phyloP scores from a whole-genome alignment of 164 flowering plant genomes.

The Umbilicus rupestris region DNA sequence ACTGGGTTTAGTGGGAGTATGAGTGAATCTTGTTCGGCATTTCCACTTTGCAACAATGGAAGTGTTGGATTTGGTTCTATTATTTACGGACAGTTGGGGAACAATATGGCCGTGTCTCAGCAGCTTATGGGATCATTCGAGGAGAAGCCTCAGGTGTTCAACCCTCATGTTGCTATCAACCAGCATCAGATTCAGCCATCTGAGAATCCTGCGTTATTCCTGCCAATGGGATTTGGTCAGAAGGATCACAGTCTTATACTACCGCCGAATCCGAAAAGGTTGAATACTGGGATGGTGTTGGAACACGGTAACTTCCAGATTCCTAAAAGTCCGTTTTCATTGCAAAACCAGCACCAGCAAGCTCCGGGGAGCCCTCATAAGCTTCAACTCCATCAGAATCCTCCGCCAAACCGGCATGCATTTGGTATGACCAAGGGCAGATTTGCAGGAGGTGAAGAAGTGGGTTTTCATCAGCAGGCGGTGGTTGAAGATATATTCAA shows the following conservation, averaged over 20 bases:
- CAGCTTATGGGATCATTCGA: conserved; percentile 23
- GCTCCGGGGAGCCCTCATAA: conserved; percentile 1
- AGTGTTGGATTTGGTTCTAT: neutral
- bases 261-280: conserved; percentile 59
- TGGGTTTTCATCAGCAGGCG: conserved; percentile 1
- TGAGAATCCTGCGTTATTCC: conserved; percentile 42
- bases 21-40: conserved; percentile 14
- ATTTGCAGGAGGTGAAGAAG: neutral
- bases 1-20: conserved; percentile 13
- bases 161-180: conserved; percentile 32
- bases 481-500: conserved; percentile 18
- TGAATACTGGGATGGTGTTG: conserved; percentile 19
- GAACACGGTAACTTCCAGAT: conserved; percentile 5
- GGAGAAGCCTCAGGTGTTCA: conserved; percentile 53
- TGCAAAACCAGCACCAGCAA: conserved; percentile 3
- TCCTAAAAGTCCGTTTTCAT: neutral
- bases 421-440: neutral
- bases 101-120: conserved; percentile 23
- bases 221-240: conserved; percentile 37
- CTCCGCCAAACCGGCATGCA: neutral
- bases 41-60: conserved; percentile 13
- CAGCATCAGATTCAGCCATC: conserved; percentile 35
- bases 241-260: conserved; percentile 32
- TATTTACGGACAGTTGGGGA: conserved; percentile 17
- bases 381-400: neutral